phyloP scores from a whole-genome alignment of 1,284 basidiomycete species.

The Tausonia pullulans region DNA sequence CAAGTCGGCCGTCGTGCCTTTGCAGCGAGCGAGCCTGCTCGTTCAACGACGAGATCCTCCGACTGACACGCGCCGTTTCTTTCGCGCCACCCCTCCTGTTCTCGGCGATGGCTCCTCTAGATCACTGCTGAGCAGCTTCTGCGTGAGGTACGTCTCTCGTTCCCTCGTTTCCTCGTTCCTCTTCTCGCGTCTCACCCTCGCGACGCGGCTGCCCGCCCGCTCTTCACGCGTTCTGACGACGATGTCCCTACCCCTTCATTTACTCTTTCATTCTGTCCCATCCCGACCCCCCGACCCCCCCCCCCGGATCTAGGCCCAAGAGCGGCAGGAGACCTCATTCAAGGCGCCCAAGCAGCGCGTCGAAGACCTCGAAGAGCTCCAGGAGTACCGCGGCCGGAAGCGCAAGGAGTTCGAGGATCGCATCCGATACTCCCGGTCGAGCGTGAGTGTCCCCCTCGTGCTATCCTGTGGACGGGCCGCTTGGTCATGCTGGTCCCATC shows the following conservation, averaged over 20 bases:
- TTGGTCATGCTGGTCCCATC: background rate
- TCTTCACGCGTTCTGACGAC: background rate
- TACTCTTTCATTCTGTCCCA: conserved; percentile 4
- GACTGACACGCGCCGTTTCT: background rate
- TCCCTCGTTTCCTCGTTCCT: background rate
- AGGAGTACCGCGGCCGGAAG: conserved; percentile 90
- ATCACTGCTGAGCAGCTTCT: conserved; percentile 97
- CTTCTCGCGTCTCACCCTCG: conserved; percentile 1
- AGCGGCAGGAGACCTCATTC: conserved; percentile 84
- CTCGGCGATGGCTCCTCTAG: conserved; percentile 33
- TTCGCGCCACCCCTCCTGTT: background rate
- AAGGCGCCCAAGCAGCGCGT: conserved; percentile 87
- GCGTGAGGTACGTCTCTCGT: conserved; percentile 54
- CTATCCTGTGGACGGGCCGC: background rate
- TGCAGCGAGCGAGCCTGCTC: background rate
- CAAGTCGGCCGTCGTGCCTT: conserved; percentile 28
- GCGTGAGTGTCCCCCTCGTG: conserved; percentile 47
- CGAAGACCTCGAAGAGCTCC: conserved; percentile 93
- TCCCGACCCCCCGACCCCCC: background rate
- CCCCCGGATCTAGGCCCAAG: conserved; percentile 58
- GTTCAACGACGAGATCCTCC: background rate
- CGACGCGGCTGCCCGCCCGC: background rate
- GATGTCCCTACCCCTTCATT: background rate
- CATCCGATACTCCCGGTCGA: conserved; percentile 70
- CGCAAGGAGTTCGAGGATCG: conserved; percentile 94